Percentiles rank a stretch among this genome's conserved stretches.
Evolutionary conservation across 805 yeast genomes (phyloP).

Genomic region (Ogataea angusta): DNA sequence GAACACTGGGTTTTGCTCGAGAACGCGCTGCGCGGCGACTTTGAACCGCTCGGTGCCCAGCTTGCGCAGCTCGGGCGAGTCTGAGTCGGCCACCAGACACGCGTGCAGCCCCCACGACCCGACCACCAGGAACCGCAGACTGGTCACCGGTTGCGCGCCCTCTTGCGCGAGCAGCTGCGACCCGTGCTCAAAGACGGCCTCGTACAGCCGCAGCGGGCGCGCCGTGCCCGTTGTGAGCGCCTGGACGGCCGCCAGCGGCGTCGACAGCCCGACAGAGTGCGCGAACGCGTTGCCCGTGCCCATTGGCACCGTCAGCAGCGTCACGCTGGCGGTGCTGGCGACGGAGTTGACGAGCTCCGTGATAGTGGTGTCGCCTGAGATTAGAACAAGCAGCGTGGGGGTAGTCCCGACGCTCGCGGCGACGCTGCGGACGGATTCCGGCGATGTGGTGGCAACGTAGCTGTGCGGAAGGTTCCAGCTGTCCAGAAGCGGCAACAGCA

Average conservation of each 20-base stretch:
- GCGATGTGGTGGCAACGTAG: constrained; percentile 43
- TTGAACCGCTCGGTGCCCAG: constrained; percentile 66
- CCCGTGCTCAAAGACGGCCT: constrained; percentile 40
- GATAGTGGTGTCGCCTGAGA: constrained; percentile 87
- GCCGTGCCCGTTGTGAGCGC: constrained; percentile 30
- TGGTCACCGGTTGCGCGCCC: background rate
- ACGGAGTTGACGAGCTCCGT: constrained; percentile 65
- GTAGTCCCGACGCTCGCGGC: constrained; percentile 32
- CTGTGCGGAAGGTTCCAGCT: constrained; percentile 32
- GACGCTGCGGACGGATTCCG: constrained; percentile 38
- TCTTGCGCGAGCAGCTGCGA: constrained; percentile 13
- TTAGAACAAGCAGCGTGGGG: constrained; percentile 47
- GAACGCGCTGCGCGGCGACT: constrained; percentile 59
- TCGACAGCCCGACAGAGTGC: constrained; percentile 50
- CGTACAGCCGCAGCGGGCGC: constrained; percentile 41
- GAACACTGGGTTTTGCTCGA: constrained; percentile 50
- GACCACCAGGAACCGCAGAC: constrained; percentile 51
- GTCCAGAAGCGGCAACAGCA: constrained; percentile 48
- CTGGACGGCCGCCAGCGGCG: constrained; percentile 31
- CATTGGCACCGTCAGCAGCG: constrained; percentile 52
- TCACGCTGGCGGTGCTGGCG: constrained; percentile 1
- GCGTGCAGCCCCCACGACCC: constrained; percentile 88
- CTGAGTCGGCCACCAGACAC: constrained; percentile 76
- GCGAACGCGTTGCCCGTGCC: constrained; percentile 89
- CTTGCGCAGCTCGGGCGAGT: constrained; percentile 60